Percentiles rank a stretch among this genome's conserved stretches.
phyloP scores from a whole-genome alignment of 2,329 filamentous ascomycete genomes.

The Exophiala sp. region DNA sequence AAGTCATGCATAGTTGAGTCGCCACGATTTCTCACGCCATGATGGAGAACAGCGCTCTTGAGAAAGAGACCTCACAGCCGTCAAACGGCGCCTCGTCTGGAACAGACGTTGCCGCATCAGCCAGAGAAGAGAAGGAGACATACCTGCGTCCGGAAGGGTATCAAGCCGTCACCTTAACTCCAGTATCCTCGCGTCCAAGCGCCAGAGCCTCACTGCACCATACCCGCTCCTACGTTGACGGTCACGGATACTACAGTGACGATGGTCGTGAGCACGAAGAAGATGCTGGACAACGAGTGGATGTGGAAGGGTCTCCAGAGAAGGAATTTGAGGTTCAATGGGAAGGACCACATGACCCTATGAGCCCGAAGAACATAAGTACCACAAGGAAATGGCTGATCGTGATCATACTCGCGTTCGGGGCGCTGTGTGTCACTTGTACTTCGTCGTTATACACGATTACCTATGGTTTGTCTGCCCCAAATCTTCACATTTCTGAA shows the following conservation, averaged over 20 bases:
- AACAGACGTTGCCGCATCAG: no score
- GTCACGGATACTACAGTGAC: conserved; percentile 23
- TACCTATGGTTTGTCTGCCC: conserved; percentile 55
- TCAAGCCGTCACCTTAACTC: conserved; percentile 13
- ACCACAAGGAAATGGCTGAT: conserved; percentile 73
- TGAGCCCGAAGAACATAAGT: conserved; percentile 68
- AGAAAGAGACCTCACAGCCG: background rate
- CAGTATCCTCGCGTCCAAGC: conserved; percentile 15
- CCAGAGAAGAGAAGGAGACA: conserved; percentile 9
- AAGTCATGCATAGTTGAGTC: no score
- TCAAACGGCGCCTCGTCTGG: no score
- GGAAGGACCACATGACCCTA: conserved; percentile 69
- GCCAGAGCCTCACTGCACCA: conserved; percentile 11
- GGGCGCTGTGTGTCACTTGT: conserved; percentile 82
- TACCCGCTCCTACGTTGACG: conserved; percentile 27
- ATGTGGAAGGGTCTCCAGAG: conserved; percentile 10
- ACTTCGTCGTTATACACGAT: conserved; percentile 85
- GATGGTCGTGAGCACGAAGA: conserved; percentile 5
- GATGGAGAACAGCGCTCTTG: background rate
- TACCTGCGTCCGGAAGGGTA: conserved; percentile 1
- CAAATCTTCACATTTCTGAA: background rate
- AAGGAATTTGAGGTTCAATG: conserved; percentile 60
- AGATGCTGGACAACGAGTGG: conserved; percentile 3
- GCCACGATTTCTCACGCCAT: no score
- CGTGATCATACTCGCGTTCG: conserved; percentile 67